These are phyloP conservation scores for Agaricus subrufescens DNA, from an alignment of 768 basidiomycete species.

Conservation along the genomic window DNA sequence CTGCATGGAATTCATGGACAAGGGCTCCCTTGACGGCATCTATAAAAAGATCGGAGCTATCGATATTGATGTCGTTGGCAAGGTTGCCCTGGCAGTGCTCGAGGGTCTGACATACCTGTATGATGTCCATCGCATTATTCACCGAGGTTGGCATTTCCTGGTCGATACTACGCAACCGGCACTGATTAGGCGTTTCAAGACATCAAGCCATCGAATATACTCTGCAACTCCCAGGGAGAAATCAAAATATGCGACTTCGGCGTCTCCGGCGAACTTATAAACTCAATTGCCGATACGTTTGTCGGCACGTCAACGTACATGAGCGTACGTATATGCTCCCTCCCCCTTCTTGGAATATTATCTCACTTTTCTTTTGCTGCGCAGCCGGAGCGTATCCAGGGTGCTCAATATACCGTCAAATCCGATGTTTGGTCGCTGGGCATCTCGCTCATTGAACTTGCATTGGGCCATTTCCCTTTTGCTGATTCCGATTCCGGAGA, in stretches of 20 bases:
- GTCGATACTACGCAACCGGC: background rate
- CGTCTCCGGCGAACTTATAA: slow-evolving; percentile 97
- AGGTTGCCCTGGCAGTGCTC: slow-evolving; percentile 92
- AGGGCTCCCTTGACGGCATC: slow-evolving; percentile 89
- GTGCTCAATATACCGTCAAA: slow-evolving; percentile 97
- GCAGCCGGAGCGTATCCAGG: slow-evolving; percentile 98
- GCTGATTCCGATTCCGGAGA: slow-evolving; percentile 59
- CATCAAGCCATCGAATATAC: slow-evolving; percentile 98
- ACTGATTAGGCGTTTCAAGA: slow-evolving; percentile 42
- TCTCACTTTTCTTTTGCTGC: slow-evolving; percentile 9
- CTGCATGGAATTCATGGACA: slow-evolving; percentile 97
- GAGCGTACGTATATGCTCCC: slow-evolving; percentile 67
- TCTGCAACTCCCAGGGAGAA: slow-evolving; percentile 89
- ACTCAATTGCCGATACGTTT: slow-evolving; percentile 98
- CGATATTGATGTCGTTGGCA: slow-evolving; percentile 87
- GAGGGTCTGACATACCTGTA: slow-evolving; percentile 96
- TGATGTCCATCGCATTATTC: slow-evolving; percentile 96
- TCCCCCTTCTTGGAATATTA: slow-evolving; percentile 10
- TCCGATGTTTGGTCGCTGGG: slow-evolving; percentile 99
- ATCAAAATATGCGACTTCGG: slow-evolving; percentile 99
- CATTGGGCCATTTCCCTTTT: slow-evolving; percentile 96
- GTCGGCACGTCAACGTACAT: slow-evolving; percentile 99
- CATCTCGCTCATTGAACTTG: slow-evolving; percentile 94
- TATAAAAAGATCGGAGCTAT: slow-evolving; percentile 96
- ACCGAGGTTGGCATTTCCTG: slow-evolving; percentile 66